These are phyloP conservation scores for Calonectria pseudoreteaudii DNA, from an alignment of 2,329 filamentous ascomycete genomes.

Conservation along the genomic window DNA sequence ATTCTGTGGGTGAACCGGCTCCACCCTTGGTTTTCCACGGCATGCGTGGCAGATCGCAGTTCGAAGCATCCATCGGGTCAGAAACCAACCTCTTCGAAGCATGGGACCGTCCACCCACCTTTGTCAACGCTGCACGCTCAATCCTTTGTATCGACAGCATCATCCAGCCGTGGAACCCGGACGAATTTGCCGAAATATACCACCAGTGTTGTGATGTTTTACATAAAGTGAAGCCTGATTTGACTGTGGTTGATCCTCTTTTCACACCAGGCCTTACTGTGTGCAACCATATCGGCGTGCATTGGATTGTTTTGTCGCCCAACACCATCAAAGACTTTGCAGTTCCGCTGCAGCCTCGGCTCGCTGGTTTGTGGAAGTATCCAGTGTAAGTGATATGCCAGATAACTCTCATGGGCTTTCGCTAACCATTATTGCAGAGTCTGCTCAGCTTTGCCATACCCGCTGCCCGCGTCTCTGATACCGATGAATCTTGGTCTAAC, in stretches of 20 bases:
- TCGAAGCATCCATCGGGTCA: not conserved
- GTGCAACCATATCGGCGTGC: not conserved
- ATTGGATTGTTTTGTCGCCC: conserved; percentile 14
- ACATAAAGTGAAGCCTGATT: not conserved
- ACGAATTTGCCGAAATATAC: conserved; percentile 2
- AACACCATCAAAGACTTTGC: conserved; percentile 22
- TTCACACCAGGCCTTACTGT: conserved; percentile 9
- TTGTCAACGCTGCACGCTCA: conserved; percentile 5
- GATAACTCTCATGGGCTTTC: not conserved
- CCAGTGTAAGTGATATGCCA: not conserved
- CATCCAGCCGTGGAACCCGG: conserved; percentile 8
- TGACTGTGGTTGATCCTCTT: conserved; percentile 13
- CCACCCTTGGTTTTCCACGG: not conserved
- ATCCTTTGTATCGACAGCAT: conserved; percentile 11
- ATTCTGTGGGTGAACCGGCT: not conserved
- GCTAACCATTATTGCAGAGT: not conserved
- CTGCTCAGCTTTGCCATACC: conserved; percentile 11
- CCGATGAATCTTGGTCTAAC: conserved; percentile 1
- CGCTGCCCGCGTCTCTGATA: not conserved
- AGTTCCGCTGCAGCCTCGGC: not conserved
- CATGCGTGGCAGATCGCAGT: conserved; percentile 4
- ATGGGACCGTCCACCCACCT: not conserved
- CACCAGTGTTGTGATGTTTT: not conserved
- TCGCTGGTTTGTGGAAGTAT: conserved; percentile 12
- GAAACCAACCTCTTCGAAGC: conserved; percentile 9